Evolutionary conservation across 2,329 filamentous ascomycete genomes (phyloP), one percentile per base, ranked within the genome.

Genomic region (Penicillium sp.): DNA sequence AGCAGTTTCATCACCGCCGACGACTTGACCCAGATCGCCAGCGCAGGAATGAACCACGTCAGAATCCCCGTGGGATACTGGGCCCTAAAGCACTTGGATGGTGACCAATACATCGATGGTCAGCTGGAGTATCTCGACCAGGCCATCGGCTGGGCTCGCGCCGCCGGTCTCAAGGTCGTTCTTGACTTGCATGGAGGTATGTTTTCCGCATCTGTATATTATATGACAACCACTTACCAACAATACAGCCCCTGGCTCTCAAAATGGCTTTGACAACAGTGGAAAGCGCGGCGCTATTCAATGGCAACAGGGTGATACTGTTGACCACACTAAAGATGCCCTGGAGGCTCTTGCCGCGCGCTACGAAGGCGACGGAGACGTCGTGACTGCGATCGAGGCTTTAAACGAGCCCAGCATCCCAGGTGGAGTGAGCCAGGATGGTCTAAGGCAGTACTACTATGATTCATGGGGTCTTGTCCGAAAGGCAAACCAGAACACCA

Each of bases 191-290:
- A 90, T 67, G 87, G 86, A 63, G 83, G 83, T 84, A 71, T 70
- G 80, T 75, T 21, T 21, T 23, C 35, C 19, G 17, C 35, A 23
- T 15, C 4, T 33, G 15, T 19, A 4, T 27, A 9, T 8, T 25
- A 23, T 1, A 19, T 27, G 15, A 12, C 8, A 50, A 9, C 21
- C 1, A 29, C 55, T 68, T 39, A 61, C 51, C 21, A 43, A 29
- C 13, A 45, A 15, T 8, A 31, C 60, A 78, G 84, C 84, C 33
- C 83, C 84, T 19, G 81, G 81, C 7, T 86, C 83, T 7, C 86
- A 89, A 65, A 88, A 88, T 60, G 86, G 86, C 4, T 88, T 88
- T 68, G 86, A 89, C 72, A 89, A 88, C 73, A 85, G 82, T 53
- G 86, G 86, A 45, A 78, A 75, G 44, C 75, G 66, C 56, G 75